Percentiles rank a stretch among this genome's conserved stretches.
These are phyloP conservation scores for Trapa incisa DNA, from an alignment of 345 rosid species.

Conservation along the genomic window DNA sequence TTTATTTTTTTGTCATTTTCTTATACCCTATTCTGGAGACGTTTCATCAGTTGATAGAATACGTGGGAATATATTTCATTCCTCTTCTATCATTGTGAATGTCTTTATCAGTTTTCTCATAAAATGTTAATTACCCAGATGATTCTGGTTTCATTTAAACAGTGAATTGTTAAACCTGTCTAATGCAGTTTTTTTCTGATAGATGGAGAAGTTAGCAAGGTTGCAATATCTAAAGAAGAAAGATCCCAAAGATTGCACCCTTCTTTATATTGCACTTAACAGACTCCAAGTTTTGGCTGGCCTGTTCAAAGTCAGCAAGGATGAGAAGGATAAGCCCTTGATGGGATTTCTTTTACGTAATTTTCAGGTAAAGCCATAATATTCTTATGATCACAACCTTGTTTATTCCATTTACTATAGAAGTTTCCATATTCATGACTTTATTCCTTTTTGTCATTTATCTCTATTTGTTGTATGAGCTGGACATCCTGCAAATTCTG, in stretches of 20 bases:
- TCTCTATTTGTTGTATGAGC: neutral
- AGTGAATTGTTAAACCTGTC: neutral
- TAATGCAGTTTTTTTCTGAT: slow-evolving; percentile 8
- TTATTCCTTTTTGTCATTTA: neutral
- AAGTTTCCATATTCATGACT: neutral
- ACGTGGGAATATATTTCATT: neutral
- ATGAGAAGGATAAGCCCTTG: slow-evolving; percentile 84
- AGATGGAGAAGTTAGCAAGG: slow-evolving; percentile 92
- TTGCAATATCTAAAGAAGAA: slow-evolving; percentile 59
- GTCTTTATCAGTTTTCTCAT: no score
- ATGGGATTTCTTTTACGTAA: slow-evolving; percentile 86
- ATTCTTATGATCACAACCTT: no score
- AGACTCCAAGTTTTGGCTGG: slow-evolving; percentile 92
- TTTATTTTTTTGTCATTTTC: neutral
- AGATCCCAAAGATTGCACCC: slow-evolving; percentile 86
- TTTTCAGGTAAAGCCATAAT: slow-evolving; percentile 53
- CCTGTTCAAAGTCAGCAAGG: slow-evolving; percentile 75
- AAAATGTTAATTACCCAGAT: neutral
- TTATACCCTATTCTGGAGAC: neutral
- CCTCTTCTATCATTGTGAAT: no score
- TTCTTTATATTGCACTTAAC: slow-evolving; percentile 71
- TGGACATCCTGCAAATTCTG: neutral
- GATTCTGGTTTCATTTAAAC: neutral
- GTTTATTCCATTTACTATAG: neutral
- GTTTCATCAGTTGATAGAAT: neutral